These are phyloP conservation scores for Neofusicoccum ribis DNA, from an alignment of 2,329 filamentous ascomycete genomes.

Conservation along the genomic window DNA sequence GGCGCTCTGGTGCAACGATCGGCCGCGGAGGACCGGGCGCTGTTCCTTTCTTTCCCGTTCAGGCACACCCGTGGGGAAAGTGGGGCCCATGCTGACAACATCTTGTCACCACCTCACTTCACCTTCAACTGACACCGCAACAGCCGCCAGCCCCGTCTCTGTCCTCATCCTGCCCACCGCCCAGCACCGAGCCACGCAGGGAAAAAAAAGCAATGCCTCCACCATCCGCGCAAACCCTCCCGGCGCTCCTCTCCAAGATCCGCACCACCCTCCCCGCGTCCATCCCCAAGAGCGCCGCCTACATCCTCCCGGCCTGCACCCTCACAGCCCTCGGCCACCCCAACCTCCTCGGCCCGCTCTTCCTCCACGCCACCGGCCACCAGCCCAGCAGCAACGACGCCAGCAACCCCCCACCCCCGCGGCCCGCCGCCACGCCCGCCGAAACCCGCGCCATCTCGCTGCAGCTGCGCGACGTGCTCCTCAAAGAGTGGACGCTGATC, in stretches of 20 bases:
- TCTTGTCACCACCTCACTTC: background rate
- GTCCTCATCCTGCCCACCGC: background rate
- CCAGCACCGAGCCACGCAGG: too few relatives aligned
- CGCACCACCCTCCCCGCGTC: background rate
- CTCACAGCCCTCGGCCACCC: constrained; percentile 14
- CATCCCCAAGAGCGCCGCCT: constrained; percentile 5
- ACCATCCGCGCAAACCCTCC: background rate
- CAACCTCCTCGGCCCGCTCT: constrained; percentile 13
- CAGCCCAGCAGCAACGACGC: background rate
- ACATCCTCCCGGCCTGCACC: constrained; percentile 8
- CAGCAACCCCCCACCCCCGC: background rate
- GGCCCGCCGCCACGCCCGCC: background rate
- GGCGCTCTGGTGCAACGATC: too few relatives aligned
- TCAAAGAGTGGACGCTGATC: constrained; percentile 16
- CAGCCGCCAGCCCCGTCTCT: background rate
- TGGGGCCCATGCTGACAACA: background rate
- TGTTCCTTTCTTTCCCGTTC: too few relatives aligned
- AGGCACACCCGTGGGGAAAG: background rate
- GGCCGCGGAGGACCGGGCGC: too few relatives aligned
- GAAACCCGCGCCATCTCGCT: constrained; percentile 4
- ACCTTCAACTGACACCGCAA: background rate
- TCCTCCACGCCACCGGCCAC: constrained; percentile 3
- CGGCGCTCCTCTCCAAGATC: constrained; percentile 2
- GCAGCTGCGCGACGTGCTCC: constrained; percentile 17
- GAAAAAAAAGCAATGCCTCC: background rate